phyloP scores from a whole-genome alignment of 495 filamentous ascomycete species.

The Acidomyces sp. region DNA sequence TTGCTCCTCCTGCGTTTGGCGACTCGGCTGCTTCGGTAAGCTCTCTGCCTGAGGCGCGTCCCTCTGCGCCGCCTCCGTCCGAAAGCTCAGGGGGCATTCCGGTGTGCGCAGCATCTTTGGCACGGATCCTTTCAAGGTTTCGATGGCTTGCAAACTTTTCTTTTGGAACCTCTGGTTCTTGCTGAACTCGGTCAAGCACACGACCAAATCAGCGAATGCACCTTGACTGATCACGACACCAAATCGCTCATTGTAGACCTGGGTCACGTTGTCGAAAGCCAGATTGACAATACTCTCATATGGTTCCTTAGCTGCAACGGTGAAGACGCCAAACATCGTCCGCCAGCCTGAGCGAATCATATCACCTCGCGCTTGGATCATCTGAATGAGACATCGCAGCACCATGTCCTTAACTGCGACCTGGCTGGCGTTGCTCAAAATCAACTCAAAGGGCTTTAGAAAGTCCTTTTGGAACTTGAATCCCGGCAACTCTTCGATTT shows the following conservation, averaged over 20 bases:
- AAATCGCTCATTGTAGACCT: conserved; percentile 95
- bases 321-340: conserved; percentile 99
- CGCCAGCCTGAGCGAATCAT: conserved; percentile 97
- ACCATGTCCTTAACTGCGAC: conserved; percentile 97
- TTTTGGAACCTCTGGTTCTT: conserved; percentile 98
- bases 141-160: conserved; percentile 92
- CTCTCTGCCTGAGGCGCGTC: conserved; percentile 34
- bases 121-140: conserved; percentile 80
- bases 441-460: conserved; percentile 92
- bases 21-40: conserved; percentile 39
- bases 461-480: conserved; percentile 99
- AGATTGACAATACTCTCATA: conserved; percentile 94
- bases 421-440: conserved; percentile 81
- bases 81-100: conserved; percentile 76
- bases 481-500: conserved; percentile 90
- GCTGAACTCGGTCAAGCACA: conserved; percentile 93
- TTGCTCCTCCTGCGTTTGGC: conserved; percentile 78
- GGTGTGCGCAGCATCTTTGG: conserved; percentile 89
- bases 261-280: conserved; percentile 90
- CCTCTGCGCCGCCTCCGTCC: conserved; percentile 19
- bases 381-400: conserved; percentile 90
- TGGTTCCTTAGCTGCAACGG: conserved; percentile 81
- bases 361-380: conserved; percentile 91
- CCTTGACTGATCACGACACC: conserved; percentile 92
- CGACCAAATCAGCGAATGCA: conserved; percentile 88